phyloP scores from a whole-genome alignment of 495 filamentous ascomycete genomes.

The Tuber umbilicatum region DNA sequence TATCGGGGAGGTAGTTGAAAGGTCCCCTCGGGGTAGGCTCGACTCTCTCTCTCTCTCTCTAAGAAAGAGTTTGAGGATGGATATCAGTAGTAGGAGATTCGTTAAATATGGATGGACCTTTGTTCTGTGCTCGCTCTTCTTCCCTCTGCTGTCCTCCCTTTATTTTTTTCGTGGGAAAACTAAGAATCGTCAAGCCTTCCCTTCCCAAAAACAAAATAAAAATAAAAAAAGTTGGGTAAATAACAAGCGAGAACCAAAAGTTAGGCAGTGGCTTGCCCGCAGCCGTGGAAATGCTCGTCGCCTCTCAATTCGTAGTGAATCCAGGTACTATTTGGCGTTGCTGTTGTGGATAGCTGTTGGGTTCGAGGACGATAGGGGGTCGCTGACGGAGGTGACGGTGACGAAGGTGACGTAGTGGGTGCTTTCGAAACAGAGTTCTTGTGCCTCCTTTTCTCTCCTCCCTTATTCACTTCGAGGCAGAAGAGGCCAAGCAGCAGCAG shows the following conservation, averaged over 20 bases:
- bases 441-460: slow-evolving; percentile 32
- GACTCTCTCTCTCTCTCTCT: neutral
- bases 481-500: neutral
- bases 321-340: slow-evolving; percentile 26
- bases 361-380: slow-evolving; percentile 34
- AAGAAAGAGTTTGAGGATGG: neutral
- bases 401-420: slow-evolving; percentile 38
- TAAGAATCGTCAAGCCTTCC: slow-evolving; percentile 29
- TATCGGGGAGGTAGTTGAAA: slow-evolving; percentile 1
- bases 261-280: slow-evolving; percentile 31
- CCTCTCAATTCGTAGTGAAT: slow-evolving; percentile 12
- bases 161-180: slow-evolving; percentile 9
- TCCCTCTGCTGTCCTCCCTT: slow-evolving; percentile 3
- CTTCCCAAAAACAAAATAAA: slow-evolving; percentile 26
- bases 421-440: slow-evolving; percentile 36
- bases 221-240: slow-evolving; percentile 19
- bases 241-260: slow-evolving; percentile 32
- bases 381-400: slow-evolving; percentile 15
- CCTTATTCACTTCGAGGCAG: neutral
- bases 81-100: neutral
- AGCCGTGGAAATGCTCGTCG: slow-evolving; percentile 29
- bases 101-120: neutral
- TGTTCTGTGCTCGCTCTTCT: neutral
- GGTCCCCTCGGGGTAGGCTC: neutral
- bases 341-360: slow-evolving; percentile 30